Base-by-base conservation (phyloP, 768 basidiomycete species). In the Trametes elegans region DNA sequence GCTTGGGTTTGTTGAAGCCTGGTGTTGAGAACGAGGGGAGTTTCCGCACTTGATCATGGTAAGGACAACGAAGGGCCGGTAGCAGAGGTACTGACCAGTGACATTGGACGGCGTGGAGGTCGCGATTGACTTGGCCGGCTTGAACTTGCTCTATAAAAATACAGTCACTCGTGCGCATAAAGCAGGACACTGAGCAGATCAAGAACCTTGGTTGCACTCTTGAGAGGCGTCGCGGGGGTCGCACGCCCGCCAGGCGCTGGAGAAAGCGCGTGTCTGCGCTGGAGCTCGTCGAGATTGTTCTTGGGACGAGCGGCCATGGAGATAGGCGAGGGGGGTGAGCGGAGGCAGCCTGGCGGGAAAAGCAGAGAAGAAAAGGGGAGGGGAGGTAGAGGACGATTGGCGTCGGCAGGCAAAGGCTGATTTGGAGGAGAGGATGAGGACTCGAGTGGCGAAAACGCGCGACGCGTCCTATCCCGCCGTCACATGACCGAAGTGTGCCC, bases 21-120 rank as follows among this genome's bases (percentile, higher is more conserved):
- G 80, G 73, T 0, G 80, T 79, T 1, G 76, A 74, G 58, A 80
- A 78, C 1, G 76, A 69, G 0, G 77, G 70, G 2, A 78, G 68
- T 16, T 59, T 51, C 21, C 45, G 43, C 18, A 59, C 47, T 56
- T 34, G 26, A 26, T 32, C 35, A 39, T 16, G 40, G 48, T 21
- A 27, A 42, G 40, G 14, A n/a, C 8, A 24, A 28, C 10, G 11
- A 7, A 14, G 23, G 28, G 27, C 3, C n/a, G 26, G 1, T 2
- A 32, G 24, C 24, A 31, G 9, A 47, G 4, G 38, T 29, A 29
- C 49, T 23, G 14, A 62, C 58, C 52, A 3, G 58, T 40, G 14
- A 43, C 45, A 29, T 23, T 48, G 16, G 55, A 49, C 21, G 48
- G 44, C 7, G 56, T 51, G 27, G 51, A 53, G 6, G 51, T 24